phyloP scores from a whole-genome alignment of 108 stramenopile species.

The Cyclotella atomus region DNA sequence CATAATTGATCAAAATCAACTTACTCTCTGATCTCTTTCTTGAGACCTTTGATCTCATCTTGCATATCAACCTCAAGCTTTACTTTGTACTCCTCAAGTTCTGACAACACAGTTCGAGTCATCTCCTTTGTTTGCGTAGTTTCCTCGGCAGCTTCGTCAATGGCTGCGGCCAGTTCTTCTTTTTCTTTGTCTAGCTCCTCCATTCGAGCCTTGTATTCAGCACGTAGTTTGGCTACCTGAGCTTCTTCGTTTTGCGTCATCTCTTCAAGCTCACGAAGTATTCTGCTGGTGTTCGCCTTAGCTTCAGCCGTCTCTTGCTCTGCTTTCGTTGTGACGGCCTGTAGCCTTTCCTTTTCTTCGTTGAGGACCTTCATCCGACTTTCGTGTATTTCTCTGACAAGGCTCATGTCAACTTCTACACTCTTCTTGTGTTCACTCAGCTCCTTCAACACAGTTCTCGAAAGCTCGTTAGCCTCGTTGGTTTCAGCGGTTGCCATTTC shows the following conservation, averaged over 20 bases:
- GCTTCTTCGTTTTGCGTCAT: background rate
- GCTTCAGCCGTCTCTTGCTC: background rate
- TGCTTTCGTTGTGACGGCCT: background rate
- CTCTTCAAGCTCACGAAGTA: background rate
- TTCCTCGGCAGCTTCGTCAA: background rate
- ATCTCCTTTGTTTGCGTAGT: constrained; percentile 7
- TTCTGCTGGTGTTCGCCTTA: background rate
- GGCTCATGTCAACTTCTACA: background rate
- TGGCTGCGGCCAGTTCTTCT: background rate
- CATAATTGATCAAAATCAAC: too few species aligned
- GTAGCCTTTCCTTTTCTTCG: constrained; percentile 5
- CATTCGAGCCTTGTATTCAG: background rate
- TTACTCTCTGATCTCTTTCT: constrained; percentile 1
- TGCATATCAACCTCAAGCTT: background rate
- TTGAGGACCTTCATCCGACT: background rate
- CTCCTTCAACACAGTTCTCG: background rate
- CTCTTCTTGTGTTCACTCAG: background rate
- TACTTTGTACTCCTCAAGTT: constrained; percentile 4
- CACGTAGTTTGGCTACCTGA: background rate
- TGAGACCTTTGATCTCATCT: background rate
- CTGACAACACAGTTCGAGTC: constrained; percentile 1
- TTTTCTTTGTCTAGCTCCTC: background rate
- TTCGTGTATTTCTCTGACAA: background rate
- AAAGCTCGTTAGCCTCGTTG: background rate
- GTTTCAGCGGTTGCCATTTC: background rate